Evolutionary conservation across 176 grass and related monocot species (phyloP).

Genomic region (Phoenix dactylifera): DNA sequence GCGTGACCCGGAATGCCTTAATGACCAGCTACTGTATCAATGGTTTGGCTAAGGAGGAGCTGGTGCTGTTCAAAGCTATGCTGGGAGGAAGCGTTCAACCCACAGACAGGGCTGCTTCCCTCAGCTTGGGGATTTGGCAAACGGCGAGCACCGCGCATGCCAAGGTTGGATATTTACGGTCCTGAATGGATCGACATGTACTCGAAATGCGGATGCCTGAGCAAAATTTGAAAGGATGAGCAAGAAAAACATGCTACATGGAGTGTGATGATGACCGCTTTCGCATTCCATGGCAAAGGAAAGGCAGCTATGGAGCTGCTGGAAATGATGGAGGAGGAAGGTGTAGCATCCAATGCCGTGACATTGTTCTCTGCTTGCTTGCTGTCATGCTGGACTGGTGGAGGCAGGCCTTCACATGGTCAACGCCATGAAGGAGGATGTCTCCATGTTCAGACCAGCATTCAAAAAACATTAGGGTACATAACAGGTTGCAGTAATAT

Average conservation of each 20-base stretch:
- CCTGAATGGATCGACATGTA: conserved; percentile 10
- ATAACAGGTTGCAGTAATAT: background rate
- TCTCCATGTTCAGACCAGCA: background rate
- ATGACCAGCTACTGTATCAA: conserved; percentile 3
- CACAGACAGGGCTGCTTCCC: conserved; percentile 3
- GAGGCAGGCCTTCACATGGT: background rate
- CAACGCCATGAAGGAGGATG: background rate
- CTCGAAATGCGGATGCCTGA: conserved; percentile 8
- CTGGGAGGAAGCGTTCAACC: background rate
- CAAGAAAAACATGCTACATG: conserved; percentile 5
- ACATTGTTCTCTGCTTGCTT: background rate
- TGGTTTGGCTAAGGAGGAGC: background rate
- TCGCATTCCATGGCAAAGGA: background rate
- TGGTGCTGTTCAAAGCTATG: conserved; percentile 11
- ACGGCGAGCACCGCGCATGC: background rate
- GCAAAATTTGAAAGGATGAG: background rate
- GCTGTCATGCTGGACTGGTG: background rate
- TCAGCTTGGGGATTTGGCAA: background rate
- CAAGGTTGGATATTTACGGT: background rate
- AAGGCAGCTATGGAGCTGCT: background rate
- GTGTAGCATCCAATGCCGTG: too few species aligned
- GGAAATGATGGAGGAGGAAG: background rate
- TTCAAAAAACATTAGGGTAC: background rate
- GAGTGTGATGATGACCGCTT: background rate
- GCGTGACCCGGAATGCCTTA: conserved; percentile 6